Conservation (phyloP, 2,329 filamentous ascomycete genomes). For the Diaporthe aspalathi region DNA sequence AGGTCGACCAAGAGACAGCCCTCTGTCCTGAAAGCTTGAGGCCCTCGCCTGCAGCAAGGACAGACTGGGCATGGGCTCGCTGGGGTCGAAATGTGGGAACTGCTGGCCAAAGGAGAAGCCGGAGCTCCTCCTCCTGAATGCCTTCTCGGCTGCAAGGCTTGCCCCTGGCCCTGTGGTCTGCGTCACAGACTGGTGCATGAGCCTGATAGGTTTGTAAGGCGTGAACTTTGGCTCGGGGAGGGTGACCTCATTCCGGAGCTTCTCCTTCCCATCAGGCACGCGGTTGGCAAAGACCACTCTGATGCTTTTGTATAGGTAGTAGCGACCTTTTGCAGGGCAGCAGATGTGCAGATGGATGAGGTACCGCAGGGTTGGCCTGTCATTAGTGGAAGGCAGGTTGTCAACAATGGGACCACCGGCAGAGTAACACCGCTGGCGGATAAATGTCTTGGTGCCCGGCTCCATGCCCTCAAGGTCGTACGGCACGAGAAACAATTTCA, state of each 20-base stretch:
- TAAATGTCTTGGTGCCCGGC: conserved; percentile 92
- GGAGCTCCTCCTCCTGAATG: conserved; percentile 67
- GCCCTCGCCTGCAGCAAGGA: conserved; percentile 19
- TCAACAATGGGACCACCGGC: conserved; percentile 82
- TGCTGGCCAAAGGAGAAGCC: conserved; percentile 56
- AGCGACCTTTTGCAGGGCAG: conserved; percentile 83
- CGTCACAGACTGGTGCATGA: conserved; percentile 56
- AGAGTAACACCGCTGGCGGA: conserved; percentile 93
- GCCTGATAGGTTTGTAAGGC: conserved; percentile 78
- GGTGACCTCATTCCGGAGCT: conserved; percentile 88
- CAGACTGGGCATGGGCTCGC: conserved; percentile 32
- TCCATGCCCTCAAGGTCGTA: conserved; percentile 96
- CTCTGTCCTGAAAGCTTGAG: conserved; percentile 30
- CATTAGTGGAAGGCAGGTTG: conserved; percentile 56
- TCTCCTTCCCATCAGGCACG: conserved; percentile 95
- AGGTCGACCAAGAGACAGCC: not conserved
- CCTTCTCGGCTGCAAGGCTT: conserved; percentile 69
- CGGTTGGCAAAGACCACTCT: conserved; percentile 97
- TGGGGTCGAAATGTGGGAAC: conserved; percentile 13
- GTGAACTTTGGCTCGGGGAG: conserved; percentile 89
- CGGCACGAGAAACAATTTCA: conserved; percentile 93
- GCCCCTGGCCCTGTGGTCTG: conserved; percentile 51
- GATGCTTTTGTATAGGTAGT: conserved; percentile 90
- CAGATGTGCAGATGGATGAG: conserved; percentile 94
- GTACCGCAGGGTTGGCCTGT: conserved; percentile 84